Evolutionary conservation across 1,139 yeast genomes (phyloP).

Genomic region (Blastobotrys niveus): DNA sequence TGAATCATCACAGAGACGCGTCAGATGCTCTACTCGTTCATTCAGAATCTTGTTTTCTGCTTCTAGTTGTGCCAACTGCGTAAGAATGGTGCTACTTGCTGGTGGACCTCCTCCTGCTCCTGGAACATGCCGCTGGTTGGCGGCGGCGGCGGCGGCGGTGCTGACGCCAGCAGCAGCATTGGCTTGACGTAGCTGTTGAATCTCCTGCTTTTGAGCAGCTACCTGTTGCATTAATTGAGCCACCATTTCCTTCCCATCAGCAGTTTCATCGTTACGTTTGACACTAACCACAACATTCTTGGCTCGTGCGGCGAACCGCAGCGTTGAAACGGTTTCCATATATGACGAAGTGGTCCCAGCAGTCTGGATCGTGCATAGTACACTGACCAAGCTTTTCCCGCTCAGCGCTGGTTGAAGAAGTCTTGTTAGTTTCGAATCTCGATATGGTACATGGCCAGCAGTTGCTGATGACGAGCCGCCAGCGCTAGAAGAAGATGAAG

Average conservation of each 20-base stretch:
- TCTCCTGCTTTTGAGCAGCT: constrained; percentile 38
- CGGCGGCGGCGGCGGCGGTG: constrained; percentile 6
- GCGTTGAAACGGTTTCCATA: constrained; percentile 78
- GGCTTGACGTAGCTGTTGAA: constrained; percentile 25
- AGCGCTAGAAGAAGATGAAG: constrained; percentile 29
- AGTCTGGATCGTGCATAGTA: constrained; percentile 77
- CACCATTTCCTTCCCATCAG: constrained; percentile 19
- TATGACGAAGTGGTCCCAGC: constrained; percentile 46
- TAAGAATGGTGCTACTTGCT: constrained; percentile 5
- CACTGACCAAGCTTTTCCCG: constrained; percentile 80
- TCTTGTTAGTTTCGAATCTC: constrained; percentile 88
- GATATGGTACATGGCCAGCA: constrained; percentile 66
- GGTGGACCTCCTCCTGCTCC: no score
- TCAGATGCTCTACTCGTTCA: constrained; percentile 65
- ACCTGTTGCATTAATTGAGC: constrained; percentile 34
- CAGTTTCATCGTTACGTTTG: constrained; percentile 40
- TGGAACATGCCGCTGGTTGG: no score
- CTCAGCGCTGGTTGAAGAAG: constrained; percentile 86
- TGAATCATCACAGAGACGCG: constrained; percentile 54
- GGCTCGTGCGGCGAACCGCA: constrained; percentile 90
- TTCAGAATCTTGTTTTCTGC: constrained; percentile 57
- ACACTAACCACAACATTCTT: constrained; percentile 74
- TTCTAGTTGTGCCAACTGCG: constrained; percentile 43
- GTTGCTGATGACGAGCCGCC: no score
- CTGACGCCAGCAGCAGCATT: background rate